phyloP scores from a whole-genome alignment of 2,329 filamentous ascomycete genomes.

The Exophiala xenobiotica region DNA sequence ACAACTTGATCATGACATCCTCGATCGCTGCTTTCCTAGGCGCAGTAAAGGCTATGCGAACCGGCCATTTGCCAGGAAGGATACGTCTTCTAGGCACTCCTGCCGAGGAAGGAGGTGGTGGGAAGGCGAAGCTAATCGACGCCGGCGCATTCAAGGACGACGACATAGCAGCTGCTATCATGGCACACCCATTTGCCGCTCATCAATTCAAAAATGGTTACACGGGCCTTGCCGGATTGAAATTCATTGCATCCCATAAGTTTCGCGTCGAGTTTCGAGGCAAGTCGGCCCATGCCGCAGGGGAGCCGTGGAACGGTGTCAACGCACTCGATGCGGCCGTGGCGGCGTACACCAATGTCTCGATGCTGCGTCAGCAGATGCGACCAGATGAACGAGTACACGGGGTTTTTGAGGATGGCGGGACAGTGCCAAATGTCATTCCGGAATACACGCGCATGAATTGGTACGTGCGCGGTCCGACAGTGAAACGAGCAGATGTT shows the following conservation, averaged over 20 bases:
- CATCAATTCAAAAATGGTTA: constrained; percentile 10
- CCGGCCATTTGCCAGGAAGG: constrained; percentile 29
- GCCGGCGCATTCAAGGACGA: constrained; percentile 41
- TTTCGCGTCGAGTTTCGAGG: constrained; percentile 47
- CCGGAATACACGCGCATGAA: constrained; percentile 50
- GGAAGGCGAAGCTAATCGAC: constrained; percentile 44
- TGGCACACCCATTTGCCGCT: constrained; percentile 39
- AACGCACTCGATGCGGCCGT: constrained; percentile 60
- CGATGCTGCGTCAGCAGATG: constrained; percentile 57
- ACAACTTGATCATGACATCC: constrained; percentile 39
- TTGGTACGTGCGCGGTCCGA: constrained; percentile 48
- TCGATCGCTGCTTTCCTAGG: constrained; percentile 36
- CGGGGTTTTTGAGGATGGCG: constrained; percentile 55
- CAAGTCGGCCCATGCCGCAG: constrained; percentile 56
- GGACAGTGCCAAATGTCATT: constrained; percentile 57
- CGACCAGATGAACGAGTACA: constrained; percentile 54
- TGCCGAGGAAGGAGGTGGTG: constrained; percentile 41
- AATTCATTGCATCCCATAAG: constrained; percentile 35
- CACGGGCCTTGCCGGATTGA: constrained; percentile 31
- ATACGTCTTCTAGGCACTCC: constrained; percentile 40
- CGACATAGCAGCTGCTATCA: constrained; percentile 40
- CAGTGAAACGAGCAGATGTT: constrained; percentile 42
- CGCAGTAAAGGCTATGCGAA: constrained; percentile 34
- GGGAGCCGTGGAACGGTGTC: constrained; percentile 57
- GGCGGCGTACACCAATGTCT: constrained; percentile 45